Base-by-base conservation (phyloP, 352 stramenopile genomes). In the Phytopythium ostracodes region DNA sequence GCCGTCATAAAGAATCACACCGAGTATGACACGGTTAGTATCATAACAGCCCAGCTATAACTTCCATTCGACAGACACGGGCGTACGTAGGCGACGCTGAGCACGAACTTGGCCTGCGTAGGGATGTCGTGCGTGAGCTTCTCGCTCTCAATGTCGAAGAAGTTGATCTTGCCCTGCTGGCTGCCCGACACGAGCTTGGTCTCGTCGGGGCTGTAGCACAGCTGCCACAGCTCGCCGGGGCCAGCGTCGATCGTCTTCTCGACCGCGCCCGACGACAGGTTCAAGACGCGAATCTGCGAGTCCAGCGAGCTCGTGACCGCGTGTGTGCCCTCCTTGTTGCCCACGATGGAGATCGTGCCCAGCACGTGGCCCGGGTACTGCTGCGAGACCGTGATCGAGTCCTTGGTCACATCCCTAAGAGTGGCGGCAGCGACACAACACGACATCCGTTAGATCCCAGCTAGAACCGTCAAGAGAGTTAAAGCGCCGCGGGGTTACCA, bases 161-260 rank as follows among this genome's bases (percentile, higher is more conserved):
- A 68, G 66, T 94, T 96, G 68, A 96, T 87, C 66, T 94, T 96
- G 46, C 87, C 84, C 65, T 92, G 81, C 62, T 94, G 83, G 58
- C 83, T 92, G 25, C 88, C 87, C 7, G 88, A 89, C 54, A 80
- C 84, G 46, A 94, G 62, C 49, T 91, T 84, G 56, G 81, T 88
- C 63, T 96, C 88, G 56, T 94, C 83, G 0, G 82, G 84, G 54
- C 77, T 92, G 65, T 94, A 94, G 51, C 77, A 82, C 56, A 96
- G 73, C 44, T 95, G 85, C 89, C 89, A 97, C 46, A 93, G 80
- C 66, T 97, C 90, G 15, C 91, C 89, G 17, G 86, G 78, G 7
- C 88, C 88, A 0, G 85, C 84, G 61, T 96, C 87, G 47, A 96
- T 92, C 10, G 76, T 89, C 64, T 94, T 94, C 59, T 91, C 79